These are phyloP conservation scores for Pseudocohnilembus persalinus DNA, from an alignment of 169 alveolate genomes.

Conservation along the genomic window DNA sequence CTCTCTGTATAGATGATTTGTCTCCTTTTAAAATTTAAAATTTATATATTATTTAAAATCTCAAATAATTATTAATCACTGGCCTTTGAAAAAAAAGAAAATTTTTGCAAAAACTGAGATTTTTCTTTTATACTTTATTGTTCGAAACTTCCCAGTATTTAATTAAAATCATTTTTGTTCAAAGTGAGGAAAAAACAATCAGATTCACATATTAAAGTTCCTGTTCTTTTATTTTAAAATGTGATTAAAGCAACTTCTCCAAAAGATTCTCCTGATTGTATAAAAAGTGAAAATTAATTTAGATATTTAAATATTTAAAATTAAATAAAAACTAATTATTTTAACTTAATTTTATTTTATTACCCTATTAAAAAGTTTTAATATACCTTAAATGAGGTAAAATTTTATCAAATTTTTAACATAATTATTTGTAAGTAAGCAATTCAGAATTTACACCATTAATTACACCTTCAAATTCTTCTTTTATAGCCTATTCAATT, in stretches of 20 bases:
- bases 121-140: background rate
- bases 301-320: too few relatives aligned
- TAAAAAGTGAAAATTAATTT: too few relatives aligned
- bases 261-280: conserved; percentile 23
- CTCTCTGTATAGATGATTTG: background rate
- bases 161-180: conserved; percentile 10
- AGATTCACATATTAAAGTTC: conserved; percentile 21
- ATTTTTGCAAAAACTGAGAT: background rate
- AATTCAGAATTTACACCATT: too few relatives aligned
- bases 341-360: background rate
- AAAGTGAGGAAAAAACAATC: conserved; percentile 14
- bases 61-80: too few relatives aligned
- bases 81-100: background rate
- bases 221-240: conserved; percentile 12
- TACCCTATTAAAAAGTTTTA: background rate
- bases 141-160: background rate
- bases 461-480: too few relatives aligned
- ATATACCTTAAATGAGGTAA: background rate
- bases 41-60: too few relatives aligned
- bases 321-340: background rate
- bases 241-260: conserved; percentile 16
- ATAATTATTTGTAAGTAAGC: too few relatives aligned
- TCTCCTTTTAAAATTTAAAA: background rate
- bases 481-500: too few relatives aligned
- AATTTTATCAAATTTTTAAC: background rate